Evolutionary conservation across 495 filamentous ascomycete species (phyloP).

Genomic region (Antarctomyces pellizariae): DNA sequence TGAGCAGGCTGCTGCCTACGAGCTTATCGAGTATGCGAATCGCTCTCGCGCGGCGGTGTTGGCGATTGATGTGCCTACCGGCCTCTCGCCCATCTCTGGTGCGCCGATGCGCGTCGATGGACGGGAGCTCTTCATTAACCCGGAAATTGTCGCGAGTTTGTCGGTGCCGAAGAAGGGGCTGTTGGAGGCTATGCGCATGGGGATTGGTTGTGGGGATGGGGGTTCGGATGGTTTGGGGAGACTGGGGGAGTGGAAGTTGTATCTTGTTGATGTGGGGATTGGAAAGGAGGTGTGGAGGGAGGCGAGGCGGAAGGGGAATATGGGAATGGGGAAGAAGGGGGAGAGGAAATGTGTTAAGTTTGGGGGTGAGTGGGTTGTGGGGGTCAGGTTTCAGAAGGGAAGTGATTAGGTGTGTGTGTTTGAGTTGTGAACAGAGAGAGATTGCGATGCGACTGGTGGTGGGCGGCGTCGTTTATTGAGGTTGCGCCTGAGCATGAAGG

Average conservation of each 20-base stretch:
- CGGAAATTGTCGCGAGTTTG: constrained; percentile 55
- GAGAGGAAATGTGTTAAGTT: constrained; percentile 65
- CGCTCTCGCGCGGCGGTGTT: constrained; percentile 52
- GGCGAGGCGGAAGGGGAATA: too few relatives aligned
- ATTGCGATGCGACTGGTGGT: too few relatives aligned
- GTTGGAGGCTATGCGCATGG: constrained; percentile 38
- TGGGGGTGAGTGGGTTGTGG: constrained; percentile 61
- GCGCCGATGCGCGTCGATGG: constrained; percentile 34
- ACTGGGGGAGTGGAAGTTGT: constrained; percentile 40
- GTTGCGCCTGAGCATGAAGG: too few relatives aligned
- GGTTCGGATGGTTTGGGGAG: constrained; percentile 13
- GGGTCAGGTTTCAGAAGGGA: constrained; percentile 23
- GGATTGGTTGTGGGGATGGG: constrained; percentile 26
- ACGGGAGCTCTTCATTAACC: constrained; percentile 44
- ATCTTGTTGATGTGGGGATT: constrained; percentile 70
- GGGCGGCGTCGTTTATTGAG: too few relatives aligned
- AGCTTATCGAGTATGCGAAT: constrained; percentile 74
- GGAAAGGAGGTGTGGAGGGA: constrained; percentile 65
- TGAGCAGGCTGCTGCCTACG: constrained; percentile 60
- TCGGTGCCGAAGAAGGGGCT: constrained; percentile 70
- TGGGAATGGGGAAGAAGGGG: too few relatives aligned
- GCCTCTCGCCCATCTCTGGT: constrained; percentile 59
- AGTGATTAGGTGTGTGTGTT: constrained; percentile 4
- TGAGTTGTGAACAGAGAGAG: too few relatives aligned
- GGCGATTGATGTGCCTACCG: constrained; percentile 69